Percentiles rank a stretch among this genome's conserved stretches.
Conservation (phyloP, 2,329 filamentous ascomycete genomes). For the Arthroderma sp. region DNA sequence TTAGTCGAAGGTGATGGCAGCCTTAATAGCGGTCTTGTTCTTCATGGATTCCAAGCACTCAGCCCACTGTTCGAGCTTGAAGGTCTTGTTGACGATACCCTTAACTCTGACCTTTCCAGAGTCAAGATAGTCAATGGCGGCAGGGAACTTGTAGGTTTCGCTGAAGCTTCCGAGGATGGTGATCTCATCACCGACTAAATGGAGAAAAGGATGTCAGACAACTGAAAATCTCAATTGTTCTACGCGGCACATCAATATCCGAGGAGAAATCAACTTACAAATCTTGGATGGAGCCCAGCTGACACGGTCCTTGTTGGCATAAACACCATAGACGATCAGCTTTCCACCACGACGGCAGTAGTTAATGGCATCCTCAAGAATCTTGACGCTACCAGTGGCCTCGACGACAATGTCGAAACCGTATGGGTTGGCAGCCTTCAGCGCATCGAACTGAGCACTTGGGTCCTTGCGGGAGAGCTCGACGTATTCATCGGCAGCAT, state of each 20-base stretch:
- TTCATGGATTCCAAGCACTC: constrained; percentile 59
- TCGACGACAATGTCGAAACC: constrained; percentile 64
- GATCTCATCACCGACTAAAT: constrained; percentile 47
- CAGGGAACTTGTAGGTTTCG: constrained; percentile 60
- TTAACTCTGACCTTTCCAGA: constrained; percentile 38
- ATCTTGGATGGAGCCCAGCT: constrained; percentile 62
- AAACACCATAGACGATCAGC: constrained; percentile 61
- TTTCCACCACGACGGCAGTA: constrained; percentile 61
- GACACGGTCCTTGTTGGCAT: constrained; percentile 50
- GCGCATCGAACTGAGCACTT: constrained; percentile 47
- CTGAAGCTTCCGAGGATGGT: constrained; percentile 63
- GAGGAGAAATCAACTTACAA: constrained; percentile 38
- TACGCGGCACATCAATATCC: not conserved
- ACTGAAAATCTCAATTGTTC: not conserved
- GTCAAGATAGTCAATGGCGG: constrained; percentile 43
- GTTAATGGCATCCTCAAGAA: constrained; percentile 59
- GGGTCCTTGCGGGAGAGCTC: constrained; percentile 40
- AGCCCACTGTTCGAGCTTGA: constrained; percentile 59
- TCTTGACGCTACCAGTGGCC: constrained; percentile 56
- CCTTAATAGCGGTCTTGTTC: constrained; percentile 63
- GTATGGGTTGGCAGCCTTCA: constrained; percentile 55
- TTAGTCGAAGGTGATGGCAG: constrained; percentile 58
- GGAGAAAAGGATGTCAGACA: constrained; percentile 8
- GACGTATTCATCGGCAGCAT: constrained; percentile 39
- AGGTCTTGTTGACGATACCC: constrained; percentile 62